Evolutionary conservation across 129 eudicot species (phyloP).

Genomic region (Flaveria brownii): DNA sequence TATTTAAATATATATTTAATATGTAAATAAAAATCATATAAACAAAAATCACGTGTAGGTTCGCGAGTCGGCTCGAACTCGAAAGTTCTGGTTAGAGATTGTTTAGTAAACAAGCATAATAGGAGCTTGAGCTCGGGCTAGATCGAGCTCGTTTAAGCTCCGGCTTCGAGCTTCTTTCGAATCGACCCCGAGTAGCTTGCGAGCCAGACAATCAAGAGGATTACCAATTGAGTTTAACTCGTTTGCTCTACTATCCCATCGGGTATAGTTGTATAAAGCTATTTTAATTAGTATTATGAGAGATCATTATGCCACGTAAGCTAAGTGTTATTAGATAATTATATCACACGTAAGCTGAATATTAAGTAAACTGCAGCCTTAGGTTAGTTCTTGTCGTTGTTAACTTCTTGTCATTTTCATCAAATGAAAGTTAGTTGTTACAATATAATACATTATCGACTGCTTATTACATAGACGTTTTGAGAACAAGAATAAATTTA

Average conservation of each 20-base stretch:
- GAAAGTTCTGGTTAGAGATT: too few relatives aligned
- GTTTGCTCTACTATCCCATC: constrained; percentile 20
- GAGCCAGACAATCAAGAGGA: too few relatives aligned
- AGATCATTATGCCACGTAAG: constrained; percentile 1
- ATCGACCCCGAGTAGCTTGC: too few relatives aligned
- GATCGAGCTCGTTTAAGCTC: too few relatives aligned
- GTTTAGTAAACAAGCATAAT: too few relatives aligned
- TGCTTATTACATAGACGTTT: not conserved
- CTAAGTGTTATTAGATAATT: not conserved
- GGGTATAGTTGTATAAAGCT: constrained; percentile 2
- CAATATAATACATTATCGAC: not conserved
- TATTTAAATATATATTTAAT: too few relatives aligned
- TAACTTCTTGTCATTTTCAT: constrained; percentile 24
- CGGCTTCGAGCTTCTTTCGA: too few relatives aligned
- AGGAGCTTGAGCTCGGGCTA: too few relatives aligned
- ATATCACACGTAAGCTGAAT: constrained; percentile 12
- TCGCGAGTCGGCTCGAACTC: too few relatives aligned
- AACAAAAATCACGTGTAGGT: too few relatives aligned
- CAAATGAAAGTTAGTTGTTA: not conserved
- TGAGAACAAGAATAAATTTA: not conserved
- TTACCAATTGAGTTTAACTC: not conserved
- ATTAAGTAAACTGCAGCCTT: not conserved
- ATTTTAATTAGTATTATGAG: not conserved
- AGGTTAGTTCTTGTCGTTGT: constrained; percentile 2
- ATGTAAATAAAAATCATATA: too few relatives aligned